phyloP scores from a whole-genome alignment of 345 rosid genomes.

The Hibiscus mutabilis region DNA sequence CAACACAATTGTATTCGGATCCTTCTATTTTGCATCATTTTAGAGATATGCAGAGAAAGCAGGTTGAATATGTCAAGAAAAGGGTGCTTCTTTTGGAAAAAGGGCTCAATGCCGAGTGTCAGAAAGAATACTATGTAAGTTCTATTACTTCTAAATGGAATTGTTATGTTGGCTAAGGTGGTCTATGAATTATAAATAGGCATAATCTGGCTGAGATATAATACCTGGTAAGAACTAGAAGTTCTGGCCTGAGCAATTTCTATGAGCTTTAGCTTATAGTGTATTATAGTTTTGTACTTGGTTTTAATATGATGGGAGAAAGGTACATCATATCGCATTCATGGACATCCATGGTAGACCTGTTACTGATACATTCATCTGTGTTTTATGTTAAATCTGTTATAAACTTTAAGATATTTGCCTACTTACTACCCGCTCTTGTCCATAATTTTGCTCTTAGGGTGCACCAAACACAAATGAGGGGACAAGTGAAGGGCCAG shows the following conservation, averaged over 20 bases:
- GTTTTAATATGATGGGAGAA: not conserved
- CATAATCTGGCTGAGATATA: too few relatives aligned
- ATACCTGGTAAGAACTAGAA: not conserved
- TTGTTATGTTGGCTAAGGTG: conserved; percentile 2
- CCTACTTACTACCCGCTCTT: not conserved
- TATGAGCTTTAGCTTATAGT: too few relatives aligned
- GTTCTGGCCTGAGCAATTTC: conserved; percentile 1
- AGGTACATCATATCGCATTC: not conserved
- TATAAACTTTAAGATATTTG: not conserved
- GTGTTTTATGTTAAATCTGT: not conserved
- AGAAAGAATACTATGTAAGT: conserved; percentile 63
- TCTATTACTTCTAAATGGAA: not conserved
- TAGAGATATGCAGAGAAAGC: conserved; percentile 90
- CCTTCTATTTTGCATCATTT: conserved; percentile 49
- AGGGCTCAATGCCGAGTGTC: conserved; percentile 67
- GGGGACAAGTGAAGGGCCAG: conserved; percentile 46
- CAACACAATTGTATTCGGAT: conserved; percentile 41
- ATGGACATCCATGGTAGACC: not conserved
- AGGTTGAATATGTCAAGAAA: conserved; percentile 91
- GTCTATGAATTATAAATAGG: not conserved
- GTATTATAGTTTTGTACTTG: not conserved
- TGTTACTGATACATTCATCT: too few relatives aligned
- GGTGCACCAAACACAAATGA: conserved; percentile 13
- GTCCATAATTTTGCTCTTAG: not conserved
- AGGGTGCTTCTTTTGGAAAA: conserved; percentile 88